Evolutionary conservation across 768 basidiomycete species (phyloP), one percentile per base, ranked within the genome.

Genomic region (Pulveroboletus sp.): DNA sequence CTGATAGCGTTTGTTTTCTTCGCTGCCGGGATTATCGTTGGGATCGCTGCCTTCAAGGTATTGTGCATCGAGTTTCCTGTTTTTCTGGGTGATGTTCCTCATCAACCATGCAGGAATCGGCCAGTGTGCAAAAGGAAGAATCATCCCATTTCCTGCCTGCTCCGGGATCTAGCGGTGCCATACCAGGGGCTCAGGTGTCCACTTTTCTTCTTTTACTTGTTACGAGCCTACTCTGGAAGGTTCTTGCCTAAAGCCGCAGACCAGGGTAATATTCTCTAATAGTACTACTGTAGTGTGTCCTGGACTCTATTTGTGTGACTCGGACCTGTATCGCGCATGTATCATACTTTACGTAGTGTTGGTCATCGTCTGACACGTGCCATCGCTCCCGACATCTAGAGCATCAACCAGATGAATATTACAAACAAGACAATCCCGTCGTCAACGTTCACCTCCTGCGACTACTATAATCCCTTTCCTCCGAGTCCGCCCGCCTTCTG

Each of bases 21-120:
- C 58, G 84, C 78, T 7, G 67, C 77, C 3, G 90, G 88, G 0
- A 66, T 94, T 43, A 69, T 94, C 19, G 82, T 93, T 20, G 90
- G 93, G 17, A 62, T 93, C 3, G 82, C 79, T 21, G 81, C 79
- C 2, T 94, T 93, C 77, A 94, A 93, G 76, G 89, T 87, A 56
- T 4, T 65, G 16, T 56, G n/a, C 32, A 20, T 45, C 33, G 31
- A n/a, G 12, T 49, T 8, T 17, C 5, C 20, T 17, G 31, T 24
- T 17, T 20, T 11, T n/a, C n/a, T 21, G 17, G 19, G 11, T 40
- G 40, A 38, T 11, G 16, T 17, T 35, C 4, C 44, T 50, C 21
- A 47, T 39, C 40, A 1, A 25, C 2, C 24, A 36, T 46, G 37
- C 20, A 88, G 87, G 65, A 88, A 75, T 78, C 82, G 3, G 70